Evolutionary conservation across 1,139 yeast genomes (phyloP).

Genomic region (Hansenula anomala): DNA sequence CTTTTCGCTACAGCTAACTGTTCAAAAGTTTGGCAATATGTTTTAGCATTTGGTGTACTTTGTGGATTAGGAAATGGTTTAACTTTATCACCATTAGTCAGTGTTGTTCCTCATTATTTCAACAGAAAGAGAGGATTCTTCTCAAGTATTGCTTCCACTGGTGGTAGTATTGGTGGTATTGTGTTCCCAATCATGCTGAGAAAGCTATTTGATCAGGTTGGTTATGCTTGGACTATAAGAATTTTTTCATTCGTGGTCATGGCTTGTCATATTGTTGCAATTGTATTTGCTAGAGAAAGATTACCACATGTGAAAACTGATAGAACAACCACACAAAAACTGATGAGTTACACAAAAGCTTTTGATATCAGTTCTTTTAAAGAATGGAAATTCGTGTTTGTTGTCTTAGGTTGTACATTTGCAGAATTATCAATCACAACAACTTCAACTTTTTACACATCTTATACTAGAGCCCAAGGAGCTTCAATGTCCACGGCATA

Average conservation of each 20-base stretch:
- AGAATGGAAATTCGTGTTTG: constrained; percentile 32
- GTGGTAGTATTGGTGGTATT: constrained; percentile 62
- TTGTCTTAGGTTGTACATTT: constrained; percentile 38
- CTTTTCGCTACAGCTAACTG: constrained; percentile 50
- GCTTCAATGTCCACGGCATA: constrained; percentile 37
- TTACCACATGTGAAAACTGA: constrained; percentile 17
- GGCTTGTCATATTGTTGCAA: constrained; percentile 31
- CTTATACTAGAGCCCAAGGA: constrained; percentile 44
- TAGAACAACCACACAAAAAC: constrained; percentile 5
- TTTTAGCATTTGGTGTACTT: constrained; percentile 48
- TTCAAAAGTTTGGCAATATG: constrained; percentile 44
- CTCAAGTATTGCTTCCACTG: constrained; percentile 52
- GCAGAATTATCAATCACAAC: constrained; percentile 39
- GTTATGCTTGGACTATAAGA: constrained; percentile 54
- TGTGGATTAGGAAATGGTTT: constrained; percentile 53
- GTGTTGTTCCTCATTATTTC: constrained; percentile 58
- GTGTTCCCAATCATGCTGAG: constrained; percentile 55
- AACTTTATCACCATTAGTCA: constrained; percentile 40
- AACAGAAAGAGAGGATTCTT: constrained; percentile 52
- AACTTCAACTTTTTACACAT: constrained; percentile 41
- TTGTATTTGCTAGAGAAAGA: constrained; percentile 32
- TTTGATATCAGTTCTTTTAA: constrained; percentile 40
- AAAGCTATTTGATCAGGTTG: constrained; percentile 40
- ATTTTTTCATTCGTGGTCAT: constrained; percentile 30
- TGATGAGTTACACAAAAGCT: constrained; percentile 24